Evolutionary conservation across 1,284 basidiomycete species (phyloP).

Genomic region (Volvariella surrecta): DNA sequence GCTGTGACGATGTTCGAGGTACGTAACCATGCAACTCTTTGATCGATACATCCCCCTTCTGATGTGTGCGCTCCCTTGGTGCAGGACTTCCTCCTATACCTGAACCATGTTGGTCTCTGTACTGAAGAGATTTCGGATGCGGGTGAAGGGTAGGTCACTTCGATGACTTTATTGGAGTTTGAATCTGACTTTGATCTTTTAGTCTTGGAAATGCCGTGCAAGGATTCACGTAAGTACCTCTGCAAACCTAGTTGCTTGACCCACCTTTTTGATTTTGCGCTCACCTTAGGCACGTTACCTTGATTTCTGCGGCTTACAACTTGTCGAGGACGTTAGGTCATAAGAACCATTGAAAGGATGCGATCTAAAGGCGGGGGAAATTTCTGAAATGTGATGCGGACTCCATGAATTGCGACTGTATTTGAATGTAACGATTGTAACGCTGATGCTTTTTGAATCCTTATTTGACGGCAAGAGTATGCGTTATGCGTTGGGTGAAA

Average conservation of each 20-base stretch:
- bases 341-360: too few species aligned
- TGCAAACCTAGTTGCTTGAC: not conserved
- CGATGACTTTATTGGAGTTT: conserved; percentile 2
- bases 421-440: too few species aligned
- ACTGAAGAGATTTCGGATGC: conserved; percentile 78
- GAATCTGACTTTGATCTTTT: not conserved
- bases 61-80: not conserved
- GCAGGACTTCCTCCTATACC: conserved; percentile 76
- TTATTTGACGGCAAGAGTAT: too few species aligned
- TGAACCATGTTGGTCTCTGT: conserved; percentile 82
- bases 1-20: conserved; percentile 83
- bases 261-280: conserved; percentile 5
- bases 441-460: too few species aligned
- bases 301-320: conserved; percentile 78
- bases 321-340: conserved; percentile 50
- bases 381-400: too few species aligned
- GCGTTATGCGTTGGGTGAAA: too few species aligned
- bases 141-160: conserved; percentile 55
- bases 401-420: too few species aligned
- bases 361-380: too few species aligned
- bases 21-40: conserved; percentile 6
- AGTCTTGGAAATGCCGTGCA: conserved; percentile 81
- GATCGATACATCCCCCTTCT: not conserved
- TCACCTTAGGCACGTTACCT: conserved; percentile 61
- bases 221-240: conserved; percentile 68